phyloP scores from a whole-genome alignment of 2,329 filamentous ascomycete genomes.

The Fusarium sp. region DNA sequence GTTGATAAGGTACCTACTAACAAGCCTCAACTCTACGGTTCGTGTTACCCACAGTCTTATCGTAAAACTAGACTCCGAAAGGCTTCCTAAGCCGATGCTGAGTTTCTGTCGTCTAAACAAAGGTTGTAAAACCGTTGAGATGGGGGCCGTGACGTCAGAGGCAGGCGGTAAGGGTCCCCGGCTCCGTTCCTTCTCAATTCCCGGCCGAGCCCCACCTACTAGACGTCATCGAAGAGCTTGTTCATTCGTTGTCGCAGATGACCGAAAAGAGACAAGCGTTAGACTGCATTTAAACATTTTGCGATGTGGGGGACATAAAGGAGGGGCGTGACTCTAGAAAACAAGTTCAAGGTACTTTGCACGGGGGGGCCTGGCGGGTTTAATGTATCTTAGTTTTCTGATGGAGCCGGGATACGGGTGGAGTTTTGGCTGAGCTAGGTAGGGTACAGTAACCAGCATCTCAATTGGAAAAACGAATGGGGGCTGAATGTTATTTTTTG shows the following conservation, averaged over 20 bases:
- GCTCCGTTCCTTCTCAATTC: conserved; percentile 31
- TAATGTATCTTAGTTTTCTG: conserved; percentile 36
- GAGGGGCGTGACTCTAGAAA: conserved; percentile 7
- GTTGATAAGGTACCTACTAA: too few species aligned
- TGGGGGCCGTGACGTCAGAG: conserved; percentile 44
- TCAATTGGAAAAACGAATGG: not conserved
- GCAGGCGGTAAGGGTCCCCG: conserved; percentile 38
- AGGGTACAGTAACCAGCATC: conserved; percentile 27
- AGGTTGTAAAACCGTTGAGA: conserved; percentile 15
- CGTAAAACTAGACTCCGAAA: not conserved
- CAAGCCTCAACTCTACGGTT: not conserved
- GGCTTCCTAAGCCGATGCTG: not conserved
- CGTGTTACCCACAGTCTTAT: conserved; percentile 7
- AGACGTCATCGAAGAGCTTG: conserved; percentile 41
- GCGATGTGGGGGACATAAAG: conserved; percentile 11
- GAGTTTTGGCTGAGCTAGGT: conserved; percentile 7
- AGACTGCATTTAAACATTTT: not conserved
- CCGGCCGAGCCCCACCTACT: conserved; percentile 38
- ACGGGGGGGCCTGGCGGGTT: conserved; percentile 17
- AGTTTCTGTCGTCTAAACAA: not conserved
- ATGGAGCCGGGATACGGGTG: conserved; percentile 25
- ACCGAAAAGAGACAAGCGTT: conserved; percentile 24
- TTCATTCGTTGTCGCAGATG: conserved; percentile 28
- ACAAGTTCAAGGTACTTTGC: conserved; percentile 18
- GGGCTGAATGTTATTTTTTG: conserved; percentile 2